These are phyloP conservation scores for Aspergillus piperis DNA, from an alignment of 2,329 filamentous ascomycete genomes.

Conservation along the genomic window DNA sequence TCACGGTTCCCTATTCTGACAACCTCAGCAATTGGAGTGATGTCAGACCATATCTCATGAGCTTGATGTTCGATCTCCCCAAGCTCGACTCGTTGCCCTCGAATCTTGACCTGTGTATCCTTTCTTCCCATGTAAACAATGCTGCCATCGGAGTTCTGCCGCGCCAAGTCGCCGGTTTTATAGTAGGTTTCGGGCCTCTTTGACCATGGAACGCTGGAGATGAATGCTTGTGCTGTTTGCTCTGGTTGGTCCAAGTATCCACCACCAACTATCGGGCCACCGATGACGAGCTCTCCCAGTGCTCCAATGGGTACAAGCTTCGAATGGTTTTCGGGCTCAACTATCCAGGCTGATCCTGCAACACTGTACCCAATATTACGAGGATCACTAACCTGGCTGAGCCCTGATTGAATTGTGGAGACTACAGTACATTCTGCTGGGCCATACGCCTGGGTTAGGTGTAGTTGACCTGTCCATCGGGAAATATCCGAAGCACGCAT, in stretches of 20 bases:
- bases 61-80: slow-evolving; percentile 7
- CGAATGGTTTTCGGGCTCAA: neutral
- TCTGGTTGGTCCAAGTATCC: slow-evolving; percentile 2
- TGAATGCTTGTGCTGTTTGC: slow-evolving; percentile 3
- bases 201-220: neutral
- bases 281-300: slow-evolving; percentile 3
- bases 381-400: neutral
- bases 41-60: too few relatives aligned
- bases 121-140: slow-evolving; percentile 10
- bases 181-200: neutral
- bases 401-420: neutral
- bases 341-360: neutral
- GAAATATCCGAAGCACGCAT: neutral
- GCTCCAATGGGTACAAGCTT: slow-evolving; percentile 9
- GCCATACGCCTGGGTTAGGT: slow-evolving; percentile 6
- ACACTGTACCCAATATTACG: neutral
- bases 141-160: slow-evolving; percentile 38
- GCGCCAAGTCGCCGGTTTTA: slow-evolving; percentile 29
- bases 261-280: neutral
- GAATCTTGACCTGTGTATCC: slow-evolving; percentile 14
- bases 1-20: too few relatives aligned
- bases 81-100: slow-evolving; percentile 16
- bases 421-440: slow-evolving; percentile 8
- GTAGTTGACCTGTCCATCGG: neutral
- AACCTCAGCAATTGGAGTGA: too few relatives aligned